A percentile compares a stretch with the other conserved stretches of the same genome.
phyloP scores from a whole-genome alignment of 2,329 filamentous ascomycete species.

The Aurifilum marmelostoma region DNA sequence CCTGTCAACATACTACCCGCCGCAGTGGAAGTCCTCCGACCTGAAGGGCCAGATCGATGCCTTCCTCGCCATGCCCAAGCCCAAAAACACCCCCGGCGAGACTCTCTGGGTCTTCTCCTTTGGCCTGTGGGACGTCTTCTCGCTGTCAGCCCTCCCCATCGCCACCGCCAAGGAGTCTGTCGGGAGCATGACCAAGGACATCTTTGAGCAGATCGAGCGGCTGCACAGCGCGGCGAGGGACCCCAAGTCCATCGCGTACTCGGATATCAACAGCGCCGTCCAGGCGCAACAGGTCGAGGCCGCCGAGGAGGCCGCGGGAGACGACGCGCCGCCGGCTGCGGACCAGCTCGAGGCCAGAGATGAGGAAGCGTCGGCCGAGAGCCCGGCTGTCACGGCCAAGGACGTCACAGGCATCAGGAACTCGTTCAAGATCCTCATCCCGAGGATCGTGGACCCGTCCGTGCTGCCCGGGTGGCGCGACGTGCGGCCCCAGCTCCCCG shows the following conservation, averaged over 20 bases:
- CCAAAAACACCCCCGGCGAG: slow-evolving; percentile 43
- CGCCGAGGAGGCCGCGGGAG: slow-evolving; percentile 29
- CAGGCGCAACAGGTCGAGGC: slow-evolving; percentile 34
- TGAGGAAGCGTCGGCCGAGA: slow-evolving; percentile 9
- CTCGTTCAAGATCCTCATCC: slow-evolving; percentile 55
- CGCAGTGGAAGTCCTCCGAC: slow-evolving; percentile 44
- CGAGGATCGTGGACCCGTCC: slow-evolving; percentile 56
- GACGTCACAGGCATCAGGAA: slow-evolving; percentile 21
- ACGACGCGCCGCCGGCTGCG: slow-evolving; percentile 23
- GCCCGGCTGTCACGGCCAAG: not conserved
- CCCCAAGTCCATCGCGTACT: slow-evolving; percentile 48
- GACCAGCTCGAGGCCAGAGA: slow-evolving; percentile 18
- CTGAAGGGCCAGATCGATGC: slow-evolving; percentile 47
- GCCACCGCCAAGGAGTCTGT: slow-evolving; percentile 43
- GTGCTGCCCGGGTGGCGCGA: slow-evolving; percentile 56
- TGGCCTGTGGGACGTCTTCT: slow-evolving; percentile 60
- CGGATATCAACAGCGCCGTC: slow-evolving; percentile 44
- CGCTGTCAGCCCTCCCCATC: slow-evolving; percentile 51
- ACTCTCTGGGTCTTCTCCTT: slow-evolving; percentile 58
- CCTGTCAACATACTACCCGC: slow-evolving; percentile 47
- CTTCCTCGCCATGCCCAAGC: slow-evolving; percentile 48
- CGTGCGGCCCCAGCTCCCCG: slow-evolving; percentile 46
- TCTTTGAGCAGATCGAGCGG: slow-evolving; percentile 52
- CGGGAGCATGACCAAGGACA: slow-evolving; percentile 41
- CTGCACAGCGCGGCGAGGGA: slow-evolving; percentile 50